Conservation (phyloP, 345 rosid species). For the Corymbia maculata region DNA sequence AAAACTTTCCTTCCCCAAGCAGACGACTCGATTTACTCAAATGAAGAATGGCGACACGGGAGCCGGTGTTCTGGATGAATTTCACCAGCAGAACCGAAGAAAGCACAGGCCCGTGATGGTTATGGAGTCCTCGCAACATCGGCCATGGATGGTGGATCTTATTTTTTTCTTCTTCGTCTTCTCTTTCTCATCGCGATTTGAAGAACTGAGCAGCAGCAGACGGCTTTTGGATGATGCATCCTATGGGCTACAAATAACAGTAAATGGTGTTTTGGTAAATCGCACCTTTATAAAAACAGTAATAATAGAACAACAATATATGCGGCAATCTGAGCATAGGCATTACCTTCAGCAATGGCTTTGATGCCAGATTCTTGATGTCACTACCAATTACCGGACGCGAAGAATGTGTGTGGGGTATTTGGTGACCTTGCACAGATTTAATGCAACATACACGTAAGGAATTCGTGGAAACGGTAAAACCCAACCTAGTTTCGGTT, state of each 20-base stretch:
- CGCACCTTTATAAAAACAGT: not conserved
- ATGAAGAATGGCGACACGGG: not conserved
- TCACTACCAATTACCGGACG: not conserved
- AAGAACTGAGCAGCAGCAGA: not conserved
- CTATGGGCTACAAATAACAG: not conserved
- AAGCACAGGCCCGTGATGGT: not conserved
- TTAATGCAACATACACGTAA: not conserved
- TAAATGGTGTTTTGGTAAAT: not conserved
- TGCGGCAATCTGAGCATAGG: not conserved
- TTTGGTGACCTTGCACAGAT: not conserved
- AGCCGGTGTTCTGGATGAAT: not conserved
- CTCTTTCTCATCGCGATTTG: not conserved
- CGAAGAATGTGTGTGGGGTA: not conserved
- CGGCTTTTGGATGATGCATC: not conserved
- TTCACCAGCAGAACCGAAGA: not conserved
- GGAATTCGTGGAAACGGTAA: not conserved
- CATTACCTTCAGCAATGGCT: not conserved
- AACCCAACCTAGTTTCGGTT: not conserved
- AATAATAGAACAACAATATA: not conserved
- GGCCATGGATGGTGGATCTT: not conserved
- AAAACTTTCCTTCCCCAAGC: too few relatives aligned
- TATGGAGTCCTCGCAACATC: rapidly evolving
- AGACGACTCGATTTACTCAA: rapidly evolving
- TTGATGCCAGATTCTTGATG: not conserved
- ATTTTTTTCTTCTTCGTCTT: not conserved